A percentile compares a stretch with the other conserved stretches of the same genome.
Evolutionary conservation across 306 rosid genomes (phyloP).

Genomic region (Ceratonia siliqua): DNA sequence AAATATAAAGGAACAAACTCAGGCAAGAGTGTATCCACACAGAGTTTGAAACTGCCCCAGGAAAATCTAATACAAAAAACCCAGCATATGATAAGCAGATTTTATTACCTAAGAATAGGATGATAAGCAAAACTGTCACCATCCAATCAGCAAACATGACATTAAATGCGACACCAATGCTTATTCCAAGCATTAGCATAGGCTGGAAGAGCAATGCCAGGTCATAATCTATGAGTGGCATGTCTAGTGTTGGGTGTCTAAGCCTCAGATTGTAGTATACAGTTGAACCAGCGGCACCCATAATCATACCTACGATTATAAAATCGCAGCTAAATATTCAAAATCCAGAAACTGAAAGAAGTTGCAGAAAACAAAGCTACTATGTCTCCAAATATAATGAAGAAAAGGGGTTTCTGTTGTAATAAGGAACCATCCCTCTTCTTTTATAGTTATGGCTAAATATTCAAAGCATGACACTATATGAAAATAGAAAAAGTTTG

Average conservation of each 20-base stretch:
- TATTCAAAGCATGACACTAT: neutral
- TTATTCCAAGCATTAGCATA: slow-evolving; percentile 77
- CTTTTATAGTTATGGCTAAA: neutral
- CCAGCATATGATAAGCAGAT: neutral
- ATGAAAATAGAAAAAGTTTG: too few species aligned
- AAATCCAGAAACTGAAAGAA: neutral
- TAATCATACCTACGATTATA: slow-evolving; percentile 69
- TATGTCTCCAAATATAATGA: neutral
- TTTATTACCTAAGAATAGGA: slow-evolving; percentile 62
- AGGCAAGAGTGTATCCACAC: neutral
- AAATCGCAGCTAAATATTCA: slow-evolving; percentile 1
- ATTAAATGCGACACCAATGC: slow-evolving; percentile 79
- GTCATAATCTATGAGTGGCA: slow-evolving; percentile 75
- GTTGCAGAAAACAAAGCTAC: neutral
- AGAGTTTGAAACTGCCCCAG: neutral
- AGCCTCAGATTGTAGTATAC: slow-evolving; percentile 70
- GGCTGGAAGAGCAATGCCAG: slow-evolving; percentile 77
- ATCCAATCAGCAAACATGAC: slow-evolving; percentile 90
- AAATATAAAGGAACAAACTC: neutral
- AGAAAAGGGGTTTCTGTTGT: neutral
- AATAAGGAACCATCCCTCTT: neutral
- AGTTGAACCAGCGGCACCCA: slow-evolving; percentile 85
- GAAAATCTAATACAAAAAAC: neutral
- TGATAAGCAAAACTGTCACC: slow-evolving; percentile 74
- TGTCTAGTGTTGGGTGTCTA: slow-evolving; percentile 74